Evolutionary conservation across 257 asterid species (phyloP), one percentile per base, ranked within the genome.

Genomic region (Ilex asprella): DNA sequence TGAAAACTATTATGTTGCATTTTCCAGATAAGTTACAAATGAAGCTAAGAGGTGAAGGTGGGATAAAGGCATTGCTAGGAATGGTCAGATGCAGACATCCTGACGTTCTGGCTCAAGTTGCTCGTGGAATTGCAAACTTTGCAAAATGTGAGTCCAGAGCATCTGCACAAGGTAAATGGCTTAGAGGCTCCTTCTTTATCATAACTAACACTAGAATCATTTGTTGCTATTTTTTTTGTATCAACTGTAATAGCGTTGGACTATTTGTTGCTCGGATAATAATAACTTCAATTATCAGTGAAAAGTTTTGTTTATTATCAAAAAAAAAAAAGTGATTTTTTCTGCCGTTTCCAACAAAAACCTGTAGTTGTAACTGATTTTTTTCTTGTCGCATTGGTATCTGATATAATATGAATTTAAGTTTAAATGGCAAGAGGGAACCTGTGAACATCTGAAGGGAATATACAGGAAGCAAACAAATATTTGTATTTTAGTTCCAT

Each of bases 131-230:
- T 59, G 95, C 95, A 0, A 89, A 89, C 81, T 89, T 89, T 62
- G 97, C 97, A 29, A 89, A 89, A 75, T 89, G 97, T 63, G 97
- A 89, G 76, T 89, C 97, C 53, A 82, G 89, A 66, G 88, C 94
- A 44, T 81, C 81, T 59, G 69, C 82, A 57, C 95, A 74, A 80
- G 95, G 96, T 89, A 51, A 73, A 76, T 21, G 13, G 10, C 12
- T 30, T n/a, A 46, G 7, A 16, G 12, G 10, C 41, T 11, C 15
- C 10, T 21, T 58, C 54, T 65, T 29, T 16, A 7, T 5, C 53
- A 4, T 49, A 12, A 16, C 16, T 16, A 12, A 10, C 10, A 50
- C 39, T 55, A 0, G 7, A 35, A 35, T 8, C 41, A 35, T 35
- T 35, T 35, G 41, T 3, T 35, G 8, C 5, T 35, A 3, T 35